phyloP scores from a whole-genome alignment of 139 green algal species.

The Microglena sp. region DNA sequence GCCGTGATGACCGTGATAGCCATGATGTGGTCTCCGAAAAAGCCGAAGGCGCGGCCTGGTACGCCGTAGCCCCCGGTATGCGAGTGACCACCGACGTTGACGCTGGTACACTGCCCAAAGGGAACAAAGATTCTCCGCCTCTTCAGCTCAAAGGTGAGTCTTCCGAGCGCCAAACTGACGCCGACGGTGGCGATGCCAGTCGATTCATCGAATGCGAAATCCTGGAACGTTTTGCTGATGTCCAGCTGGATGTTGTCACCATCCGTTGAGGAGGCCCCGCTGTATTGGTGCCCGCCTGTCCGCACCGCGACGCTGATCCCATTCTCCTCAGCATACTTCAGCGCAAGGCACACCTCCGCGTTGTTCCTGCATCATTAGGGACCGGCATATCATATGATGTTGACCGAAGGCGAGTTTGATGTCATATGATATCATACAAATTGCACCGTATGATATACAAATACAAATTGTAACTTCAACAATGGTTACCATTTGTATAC shows the following conservation, averaged over 20 bases:
- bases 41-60: slow-evolving; percentile 11
- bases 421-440: too few relatives aligned
- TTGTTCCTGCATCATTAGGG: too few relatives aligned
- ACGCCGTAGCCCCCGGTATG: slow-evolving; percentile 17
- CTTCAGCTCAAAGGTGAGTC: background rate
- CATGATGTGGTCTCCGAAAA: slow-evolving; percentile 17
- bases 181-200: background rate
- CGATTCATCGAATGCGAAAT: slow-evolving; percentile 1
- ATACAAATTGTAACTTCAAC: too few relatives aligned
- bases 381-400: too few relatives aligned
- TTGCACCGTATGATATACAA: too few relatives aligned
- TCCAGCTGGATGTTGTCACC: slow-evolving; percentile 14
- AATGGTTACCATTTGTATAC: too few relatives aligned
- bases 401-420: too few relatives aligned
- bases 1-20: slow-evolving; percentile 7
- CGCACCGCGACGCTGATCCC: slow-evolving; percentile 8
- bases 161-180: slow-evolving; percentile 3
- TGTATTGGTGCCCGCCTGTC: slow-evolving; percentile 10
- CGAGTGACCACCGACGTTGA: slow-evolving; percentile 8
- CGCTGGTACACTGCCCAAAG: slow-evolving; percentile 8
- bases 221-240: slow-evolving; percentile 7
- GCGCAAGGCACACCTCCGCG: background rate
- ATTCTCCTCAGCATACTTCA: background rate
- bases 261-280: slow-evolving; percentile 3
- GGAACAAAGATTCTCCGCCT: slow-evolving; percentile 1